phyloP scores from a whole-genome alignment of 768 basidiomycete species.

The Lentinula sp. region DNA sequence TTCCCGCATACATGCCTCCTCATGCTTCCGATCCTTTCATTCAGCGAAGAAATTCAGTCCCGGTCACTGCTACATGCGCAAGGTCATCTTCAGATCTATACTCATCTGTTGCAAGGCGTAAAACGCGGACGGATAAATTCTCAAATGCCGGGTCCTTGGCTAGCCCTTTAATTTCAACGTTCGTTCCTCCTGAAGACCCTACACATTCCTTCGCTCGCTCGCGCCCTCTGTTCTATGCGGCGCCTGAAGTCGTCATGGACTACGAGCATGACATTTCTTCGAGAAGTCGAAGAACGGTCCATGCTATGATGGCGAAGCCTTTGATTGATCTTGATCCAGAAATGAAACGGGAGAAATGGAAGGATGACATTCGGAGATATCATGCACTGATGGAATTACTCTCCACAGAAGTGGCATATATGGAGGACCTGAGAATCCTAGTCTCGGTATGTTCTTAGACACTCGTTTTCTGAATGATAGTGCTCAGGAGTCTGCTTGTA shows the following conservation, averaged over 20 bases:
- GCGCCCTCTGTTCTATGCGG: neutral
- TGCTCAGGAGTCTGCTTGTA: conserved; percentile 19
- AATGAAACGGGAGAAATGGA: conserved; percentile 25
- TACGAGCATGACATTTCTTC: neutral
- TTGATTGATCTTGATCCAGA: conserved; percentile 8
- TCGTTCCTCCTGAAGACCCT: neutral
- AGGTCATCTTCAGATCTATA: neutral
- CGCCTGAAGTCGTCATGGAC: neutral
- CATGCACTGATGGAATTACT: conserved; percentile 85
- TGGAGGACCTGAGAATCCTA: conserved; percentile 69
- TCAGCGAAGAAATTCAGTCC: conserved; percentile 38
- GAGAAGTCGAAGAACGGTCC: neutral
- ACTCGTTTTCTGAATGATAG: neutral
- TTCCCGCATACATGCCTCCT: conserved; percentile 32
- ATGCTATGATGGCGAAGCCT: neutral
- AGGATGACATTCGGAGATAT: conserved; percentile 46
- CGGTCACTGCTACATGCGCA: conserved; percentile 22
- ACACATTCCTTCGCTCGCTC: neutral
- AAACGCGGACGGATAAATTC: neutral
- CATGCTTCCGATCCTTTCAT: conserved; percentile 21
- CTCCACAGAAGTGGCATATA: conserved; percentile 78
- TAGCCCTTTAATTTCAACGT: neutral
- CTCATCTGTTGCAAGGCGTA: neutral
- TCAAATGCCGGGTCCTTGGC: neutral
- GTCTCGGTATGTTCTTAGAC: conserved; percentile 49